Conservation (phyloP, 805 yeast species). For the Ogataea pignaliae region DNA sequence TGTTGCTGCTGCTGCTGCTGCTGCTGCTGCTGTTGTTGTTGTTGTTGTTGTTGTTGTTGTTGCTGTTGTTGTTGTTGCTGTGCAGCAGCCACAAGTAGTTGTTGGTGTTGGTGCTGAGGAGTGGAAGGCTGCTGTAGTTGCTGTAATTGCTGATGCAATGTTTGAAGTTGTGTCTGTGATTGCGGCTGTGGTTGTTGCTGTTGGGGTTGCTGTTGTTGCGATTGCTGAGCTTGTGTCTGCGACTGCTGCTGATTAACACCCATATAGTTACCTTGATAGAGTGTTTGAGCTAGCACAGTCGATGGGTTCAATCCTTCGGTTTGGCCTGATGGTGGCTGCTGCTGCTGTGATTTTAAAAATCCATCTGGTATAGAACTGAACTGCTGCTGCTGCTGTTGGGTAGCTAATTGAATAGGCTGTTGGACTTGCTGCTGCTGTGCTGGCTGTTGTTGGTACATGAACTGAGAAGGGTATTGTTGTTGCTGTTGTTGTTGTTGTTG, state of each 20-base stretch:
- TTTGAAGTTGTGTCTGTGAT: constrained; percentile 22
- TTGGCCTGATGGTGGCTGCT: constrained; percentile 13
- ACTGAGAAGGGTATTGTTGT: constrained; percentile 8
- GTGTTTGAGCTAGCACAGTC: constrained; percentile 35
- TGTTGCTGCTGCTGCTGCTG: constrained; percentile 31
- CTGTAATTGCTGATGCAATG: constrained; percentile 22
- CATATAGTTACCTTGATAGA: constrained; percentile 35
- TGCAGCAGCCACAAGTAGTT: constrained; percentile 18
- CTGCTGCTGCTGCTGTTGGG: constrained; percentile 11
- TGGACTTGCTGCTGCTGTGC: constrained; percentile 4
- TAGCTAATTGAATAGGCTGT: constrained; percentile 12
- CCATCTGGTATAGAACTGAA: constrained; percentile 19
- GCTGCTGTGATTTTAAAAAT: constrained; percentile 21
- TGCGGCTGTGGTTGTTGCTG: constrained; percentile 21
- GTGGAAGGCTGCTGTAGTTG: constrained; percentile 26
- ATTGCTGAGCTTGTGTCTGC: constrained; percentile 20
- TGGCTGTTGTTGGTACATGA: constrained; percentile 7
- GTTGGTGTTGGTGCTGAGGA: constrained; percentile 22
- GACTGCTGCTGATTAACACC: constrained; percentile 4
- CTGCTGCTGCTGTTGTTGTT: constrained; percentile 10
- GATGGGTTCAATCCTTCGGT: constrained; percentile 31
- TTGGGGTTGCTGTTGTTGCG: constrained; percentile 14
- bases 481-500: constrained; percentile 15
- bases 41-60: constrained; percentile 11
- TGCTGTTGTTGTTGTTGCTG: constrained; percentile 21